These are phyloP conservation scores for Amniculicola lignicola DNA, from an alignment of 495 filamentous ascomycete genomes.

Conservation along the genomic window DNA sequence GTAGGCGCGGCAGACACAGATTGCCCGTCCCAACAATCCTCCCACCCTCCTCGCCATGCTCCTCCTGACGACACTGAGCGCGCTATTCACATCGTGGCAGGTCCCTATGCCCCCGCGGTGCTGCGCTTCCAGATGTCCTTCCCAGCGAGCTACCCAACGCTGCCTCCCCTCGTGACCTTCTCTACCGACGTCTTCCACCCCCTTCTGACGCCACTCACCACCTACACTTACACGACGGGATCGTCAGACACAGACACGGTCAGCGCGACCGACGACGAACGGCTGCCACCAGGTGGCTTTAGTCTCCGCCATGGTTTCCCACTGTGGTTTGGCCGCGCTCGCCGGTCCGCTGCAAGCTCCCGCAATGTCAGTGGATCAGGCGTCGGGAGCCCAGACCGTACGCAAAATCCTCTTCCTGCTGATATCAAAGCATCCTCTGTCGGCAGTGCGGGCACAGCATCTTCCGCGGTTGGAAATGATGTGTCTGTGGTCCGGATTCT, in stretches of 20 bases:
- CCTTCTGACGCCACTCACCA: slow-evolving; percentile 82
- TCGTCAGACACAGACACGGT: slow-evolving; percentile 66
- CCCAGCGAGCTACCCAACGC: slow-evolving; percentile 70
- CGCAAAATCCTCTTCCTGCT: slow-evolving; percentile 8
- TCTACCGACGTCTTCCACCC: slow-evolving; percentile 92
- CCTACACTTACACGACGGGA: slow-evolving; percentile 81
- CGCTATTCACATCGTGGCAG: slow-evolving; percentile 44
- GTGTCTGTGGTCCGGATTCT: slow-evolving; percentile 61
- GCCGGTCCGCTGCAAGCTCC: slow-evolving; percentile 39
- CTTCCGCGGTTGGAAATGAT: neutral
- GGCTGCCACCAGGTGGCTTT: slow-evolving; percentile 82
- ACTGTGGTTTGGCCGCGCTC: slow-evolving; percentile 63
- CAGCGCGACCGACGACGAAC: slow-evolving; percentile 75
- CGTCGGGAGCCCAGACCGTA: slow-evolving; percentile 9
- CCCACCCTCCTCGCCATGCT: neutral
- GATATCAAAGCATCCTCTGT: slow-evolving; percentile 1
- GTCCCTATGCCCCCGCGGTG: slow-evolving; percentile 82
- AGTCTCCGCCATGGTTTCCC: slow-evolving; percentile 87
- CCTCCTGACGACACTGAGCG: neutral
- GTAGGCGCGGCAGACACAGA: no score
- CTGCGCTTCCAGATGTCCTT: slow-evolving; percentile 89
- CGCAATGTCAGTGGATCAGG: slow-evolving; percentile 35
- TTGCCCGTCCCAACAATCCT: no score
- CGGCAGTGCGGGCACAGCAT: neutral
- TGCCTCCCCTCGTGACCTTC: slow-evolving; percentile 83